phyloP scores from a whole-genome alignment of 768 basidiomycete genomes.

The Hydnum rufescens region DNA sequence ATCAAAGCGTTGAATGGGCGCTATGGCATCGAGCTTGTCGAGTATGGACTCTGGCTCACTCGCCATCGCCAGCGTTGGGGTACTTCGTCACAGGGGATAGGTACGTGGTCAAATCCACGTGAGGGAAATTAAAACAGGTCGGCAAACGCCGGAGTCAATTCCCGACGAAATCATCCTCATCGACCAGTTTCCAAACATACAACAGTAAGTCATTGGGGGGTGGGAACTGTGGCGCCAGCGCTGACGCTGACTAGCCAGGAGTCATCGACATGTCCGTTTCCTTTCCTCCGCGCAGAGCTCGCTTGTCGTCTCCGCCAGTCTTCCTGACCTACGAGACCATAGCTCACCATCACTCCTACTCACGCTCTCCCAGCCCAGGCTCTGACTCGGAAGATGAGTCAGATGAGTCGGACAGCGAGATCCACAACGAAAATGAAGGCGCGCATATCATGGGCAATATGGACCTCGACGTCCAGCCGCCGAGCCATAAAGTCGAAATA shows the following conservation, averaged over 20 bases:
- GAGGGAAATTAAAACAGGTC: background rate
- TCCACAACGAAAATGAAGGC: background rate
- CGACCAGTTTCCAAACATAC: no score
- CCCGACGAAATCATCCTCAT: no score
- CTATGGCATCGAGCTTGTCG: constrained; percentile 34
- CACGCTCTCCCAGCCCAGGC: background rate
- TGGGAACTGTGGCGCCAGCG: no score
- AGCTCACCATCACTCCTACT: background rate
- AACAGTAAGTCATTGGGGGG: no score
- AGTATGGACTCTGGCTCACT: constrained; percentile 10
- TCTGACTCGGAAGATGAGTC: background rate
- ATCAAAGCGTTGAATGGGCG: constrained; percentile 58
- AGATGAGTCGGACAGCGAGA: background rate
- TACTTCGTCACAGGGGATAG: no score
- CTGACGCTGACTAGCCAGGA: no score
- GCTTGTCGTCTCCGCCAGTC: background rate
- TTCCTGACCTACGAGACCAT: background rate
- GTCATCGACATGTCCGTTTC: background rate
- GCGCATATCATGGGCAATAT: background rate
- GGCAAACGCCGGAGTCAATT: no score
- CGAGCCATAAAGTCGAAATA: background rate
- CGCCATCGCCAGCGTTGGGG: no score
- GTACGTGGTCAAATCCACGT: no score
- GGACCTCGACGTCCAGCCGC: background rate
- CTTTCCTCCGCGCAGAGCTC: background rate